These are phyloP conservation scores for Chlorophyllum brunneum DNA, from an alignment of 768 basidiomycete genomes.

Conservation along the genomic window DNA sequence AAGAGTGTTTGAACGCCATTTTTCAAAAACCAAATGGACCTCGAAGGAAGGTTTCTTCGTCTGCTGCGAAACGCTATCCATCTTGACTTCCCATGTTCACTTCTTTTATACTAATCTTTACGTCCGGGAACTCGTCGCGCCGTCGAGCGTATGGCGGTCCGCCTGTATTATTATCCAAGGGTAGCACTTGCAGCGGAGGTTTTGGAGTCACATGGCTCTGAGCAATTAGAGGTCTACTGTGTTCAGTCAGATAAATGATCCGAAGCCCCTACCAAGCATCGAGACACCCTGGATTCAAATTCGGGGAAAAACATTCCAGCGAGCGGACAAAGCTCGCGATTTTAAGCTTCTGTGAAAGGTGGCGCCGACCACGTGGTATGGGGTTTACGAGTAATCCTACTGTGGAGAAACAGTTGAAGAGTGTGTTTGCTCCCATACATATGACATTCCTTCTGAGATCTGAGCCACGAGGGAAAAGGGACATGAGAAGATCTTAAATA, in stretches of 20 bases:
- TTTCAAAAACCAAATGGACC: background rate
- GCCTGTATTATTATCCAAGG: background rate
- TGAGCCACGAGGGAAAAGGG: background rate
- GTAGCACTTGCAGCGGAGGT: background rate
- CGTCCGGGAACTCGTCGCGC: background rate
- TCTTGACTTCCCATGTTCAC: background rate
- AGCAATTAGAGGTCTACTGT: background rate
- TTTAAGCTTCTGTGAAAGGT: background rate
- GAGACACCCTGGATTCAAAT: background rate
- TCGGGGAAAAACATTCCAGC: conserved; percentile 1
- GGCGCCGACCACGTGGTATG: background rate
- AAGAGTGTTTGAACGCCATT: conserved; percentile 23
- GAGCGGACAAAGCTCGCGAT: conserved; percentile 7
- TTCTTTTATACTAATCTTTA: background rate
- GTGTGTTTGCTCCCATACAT: background rate
- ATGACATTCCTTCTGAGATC: background rate
- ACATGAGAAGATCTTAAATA: background rate
- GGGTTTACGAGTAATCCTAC: background rate
- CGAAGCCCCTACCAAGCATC: background rate
- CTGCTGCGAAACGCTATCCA: background rate
- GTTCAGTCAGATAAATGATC: background rate
- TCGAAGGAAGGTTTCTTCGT: background rate
- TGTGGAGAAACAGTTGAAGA: background rate
- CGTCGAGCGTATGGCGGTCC: background rate
- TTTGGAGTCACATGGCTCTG: background rate